phyloP scores from a whole-genome alignment of 2,329 filamentous ascomycete genomes.

The Akanthomyces uredinophilus region DNA sequence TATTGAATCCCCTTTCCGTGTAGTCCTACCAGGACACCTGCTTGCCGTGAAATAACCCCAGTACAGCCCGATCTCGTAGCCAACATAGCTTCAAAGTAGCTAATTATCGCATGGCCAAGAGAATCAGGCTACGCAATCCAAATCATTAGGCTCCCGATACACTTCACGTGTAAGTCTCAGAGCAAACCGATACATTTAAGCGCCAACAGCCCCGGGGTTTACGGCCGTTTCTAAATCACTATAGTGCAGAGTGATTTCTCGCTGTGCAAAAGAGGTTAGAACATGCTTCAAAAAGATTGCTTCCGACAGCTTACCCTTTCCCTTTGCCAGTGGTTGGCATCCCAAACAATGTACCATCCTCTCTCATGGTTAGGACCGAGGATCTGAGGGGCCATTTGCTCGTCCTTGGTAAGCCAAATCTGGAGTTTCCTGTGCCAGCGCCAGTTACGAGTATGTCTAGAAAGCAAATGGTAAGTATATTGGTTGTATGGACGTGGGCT shows the following conservation, averaged over 20 bases:
- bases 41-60: constrained; percentile 7
- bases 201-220: constrained; percentile 26
- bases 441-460: constrained; percentile 59
- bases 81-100: background rate
- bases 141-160: background rate
- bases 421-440: constrained; percentile 64
- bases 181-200: background rate
- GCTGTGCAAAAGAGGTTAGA: constrained; percentile 33
- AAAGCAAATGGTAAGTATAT: constrained; percentile 2
- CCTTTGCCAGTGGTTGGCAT: constrained; percentile 56
- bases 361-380: constrained; percentile 56
- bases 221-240: constrained; percentile 53
- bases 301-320: constrained; percentile 47
- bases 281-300: background rate
- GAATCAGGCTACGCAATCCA: background rate
- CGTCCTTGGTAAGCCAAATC: constrained; percentile 64
- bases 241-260: constrained; percentile 57
- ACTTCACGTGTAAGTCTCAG: background rate
- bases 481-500: no score
- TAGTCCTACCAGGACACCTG: background rate
- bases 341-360: constrained; percentile 63
- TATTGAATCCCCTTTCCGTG: background rate
- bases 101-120: background rate
- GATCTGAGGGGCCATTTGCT: constrained; percentile 57
- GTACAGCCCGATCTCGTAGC: constrained; percentile 3